Evolutionary conservation across 345 rosid species (phyloP).

Genomic region (Linum lewisii): DNA sequence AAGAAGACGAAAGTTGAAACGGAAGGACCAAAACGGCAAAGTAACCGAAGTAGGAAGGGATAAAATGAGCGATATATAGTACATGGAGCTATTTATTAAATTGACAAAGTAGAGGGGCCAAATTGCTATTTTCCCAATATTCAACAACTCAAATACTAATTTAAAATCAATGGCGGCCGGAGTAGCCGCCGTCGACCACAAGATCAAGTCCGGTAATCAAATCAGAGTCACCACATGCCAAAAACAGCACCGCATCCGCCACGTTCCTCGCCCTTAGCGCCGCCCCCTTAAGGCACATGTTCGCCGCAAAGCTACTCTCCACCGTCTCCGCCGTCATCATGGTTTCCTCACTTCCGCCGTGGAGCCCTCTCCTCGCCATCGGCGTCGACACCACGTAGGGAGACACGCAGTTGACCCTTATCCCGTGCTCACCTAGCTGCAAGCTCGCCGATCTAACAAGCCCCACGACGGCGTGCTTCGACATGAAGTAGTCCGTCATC

Average conservation of each 20-base stretch:
- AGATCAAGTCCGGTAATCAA: slow-evolving; percentile 30
- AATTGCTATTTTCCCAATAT: no score
- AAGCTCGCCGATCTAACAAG: slow-evolving; percentile 27
- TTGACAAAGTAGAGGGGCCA: no score
- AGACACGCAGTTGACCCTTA: slow-evolving; percentile 35
- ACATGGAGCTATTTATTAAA: no score
- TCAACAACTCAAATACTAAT: no score
- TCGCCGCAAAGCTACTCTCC: slow-evolving; percentile 14
- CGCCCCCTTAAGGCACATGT: slow-evolving; percentile 17
- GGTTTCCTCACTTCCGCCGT: background rate
- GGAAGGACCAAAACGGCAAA: no score
- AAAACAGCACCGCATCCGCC: slow-evolving; percentile 36
- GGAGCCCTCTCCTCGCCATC: background rate
- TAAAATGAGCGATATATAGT: no score
- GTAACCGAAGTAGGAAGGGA: no score
- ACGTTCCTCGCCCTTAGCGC: slow-evolving; percentile 18
- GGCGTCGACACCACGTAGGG: slow-evolving; percentile 31
- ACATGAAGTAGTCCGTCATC: slow-evolving; percentile 22
- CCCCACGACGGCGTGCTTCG: slow-evolving; percentile 35
- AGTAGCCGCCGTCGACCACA: slow-evolving; percentile 24
- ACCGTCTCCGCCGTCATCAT: slow-evolving; percentile 9
- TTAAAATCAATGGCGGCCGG: background rate
- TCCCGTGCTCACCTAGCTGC: slow-evolving; percentile 36
- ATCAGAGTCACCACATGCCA: slow-evolving; percentile 25
- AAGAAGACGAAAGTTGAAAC: no score